phyloP scores from a whole-genome alignment of 2,329 filamentous ascomycete genomes.

The Trichoderma aggressivum region DNA sequence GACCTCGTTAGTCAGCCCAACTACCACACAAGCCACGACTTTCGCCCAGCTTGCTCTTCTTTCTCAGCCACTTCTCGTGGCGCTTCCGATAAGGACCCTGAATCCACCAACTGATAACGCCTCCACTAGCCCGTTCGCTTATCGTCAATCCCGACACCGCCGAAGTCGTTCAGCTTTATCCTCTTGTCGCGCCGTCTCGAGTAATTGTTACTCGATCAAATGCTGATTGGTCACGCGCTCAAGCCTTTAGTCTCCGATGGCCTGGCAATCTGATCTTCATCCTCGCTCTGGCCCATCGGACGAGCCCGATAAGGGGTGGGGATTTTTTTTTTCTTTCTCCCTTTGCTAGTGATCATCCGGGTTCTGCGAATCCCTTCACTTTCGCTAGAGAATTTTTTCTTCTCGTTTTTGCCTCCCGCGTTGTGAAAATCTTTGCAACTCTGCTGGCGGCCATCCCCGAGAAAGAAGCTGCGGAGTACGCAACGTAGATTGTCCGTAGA shows the following conservation, averaged over 20 bases:
- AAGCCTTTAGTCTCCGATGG: background rate
- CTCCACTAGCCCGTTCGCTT: slow-evolving; percentile 8
- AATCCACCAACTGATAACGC: slow-evolving; percentile 3
- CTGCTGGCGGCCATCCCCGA: background rate
- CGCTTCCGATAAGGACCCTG: background rate
- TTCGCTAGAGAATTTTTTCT: background rate
- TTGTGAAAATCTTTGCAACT: background rate
- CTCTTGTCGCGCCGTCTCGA: slow-evolving; percentile 2
- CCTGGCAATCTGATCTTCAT: background rate
- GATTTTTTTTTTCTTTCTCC: background rate
- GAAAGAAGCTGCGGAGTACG: background rate
- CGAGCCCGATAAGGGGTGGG: slow-evolving; percentile 13
- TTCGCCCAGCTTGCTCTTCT: background rate
- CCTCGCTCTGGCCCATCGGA: slow-evolving; percentile 7
- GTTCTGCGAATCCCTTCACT: slow-evolving; percentile 8
- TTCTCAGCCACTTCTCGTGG: slow-evolving; percentile 8
- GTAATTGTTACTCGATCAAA: slow-evolving; percentile 19
- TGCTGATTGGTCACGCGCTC: slow-evolving; percentile 10
- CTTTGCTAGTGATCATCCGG: background rate
- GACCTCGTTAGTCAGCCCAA: background rate
- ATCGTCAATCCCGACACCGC: slow-evolving; percentile 17
- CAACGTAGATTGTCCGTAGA: background rate
- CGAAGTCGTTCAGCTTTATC: slow-evolving; percentile 1
- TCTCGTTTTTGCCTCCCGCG: background rate
- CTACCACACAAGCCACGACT: background rate